Evolutionary conservation across 2,329 filamentous ascomycete genomes (phyloP), one percentile per base, ranked within the genome.

Genomic region (Venturiaceae sp.): DNA sequence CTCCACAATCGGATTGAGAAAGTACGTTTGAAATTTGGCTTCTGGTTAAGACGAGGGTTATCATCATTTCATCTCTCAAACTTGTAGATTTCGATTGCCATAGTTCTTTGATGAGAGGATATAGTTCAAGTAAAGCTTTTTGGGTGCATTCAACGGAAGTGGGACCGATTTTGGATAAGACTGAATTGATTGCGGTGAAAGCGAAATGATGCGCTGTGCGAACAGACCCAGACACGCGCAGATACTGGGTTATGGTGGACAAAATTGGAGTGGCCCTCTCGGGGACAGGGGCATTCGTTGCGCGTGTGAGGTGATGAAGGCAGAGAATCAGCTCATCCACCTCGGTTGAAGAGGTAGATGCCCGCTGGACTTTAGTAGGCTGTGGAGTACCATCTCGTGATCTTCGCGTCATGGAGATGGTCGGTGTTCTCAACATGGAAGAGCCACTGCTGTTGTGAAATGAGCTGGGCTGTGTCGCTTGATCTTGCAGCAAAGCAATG

Each of bases 51-150:
- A 88, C 83, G 30, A 96, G 74, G 1, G 83, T 83, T 63, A 84
- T 84, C 34, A 95, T 77, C 69, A 96, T 87, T 60, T 78, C 90
- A 63, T 92, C 88, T 64, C 86, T 84, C 54, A 94, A 64, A 14
- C 81, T 79, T 28, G 80, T 72, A 50, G 82, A 81, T 64, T 87
- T 88, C n/a, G 82, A 80, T 62, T 84, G 78, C 92, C 92, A 99
- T 74, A 90, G 83, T 54, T 83, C 80, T 58, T 81, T 83, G 63
- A 96, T 83, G 47, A 92, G 71, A 1, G 89, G 87, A 26, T 96
- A 67, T 7, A 92, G 69, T 6, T 82, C 78, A 58, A 77, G 74
- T 16, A 87, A 78, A 37, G 86, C 74, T 34, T 75, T 77, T 62
- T 80, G 81, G 3, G 86, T 82, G 56, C 90, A 76, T 0, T 76